Percentiles rank a stretch among this genome's conserved stretches.
These are phyloP conservation scores for Termitomyces sp. DNA, from an alignment of 768 basidiomycete genomes.

Conservation along the genomic window DNA sequence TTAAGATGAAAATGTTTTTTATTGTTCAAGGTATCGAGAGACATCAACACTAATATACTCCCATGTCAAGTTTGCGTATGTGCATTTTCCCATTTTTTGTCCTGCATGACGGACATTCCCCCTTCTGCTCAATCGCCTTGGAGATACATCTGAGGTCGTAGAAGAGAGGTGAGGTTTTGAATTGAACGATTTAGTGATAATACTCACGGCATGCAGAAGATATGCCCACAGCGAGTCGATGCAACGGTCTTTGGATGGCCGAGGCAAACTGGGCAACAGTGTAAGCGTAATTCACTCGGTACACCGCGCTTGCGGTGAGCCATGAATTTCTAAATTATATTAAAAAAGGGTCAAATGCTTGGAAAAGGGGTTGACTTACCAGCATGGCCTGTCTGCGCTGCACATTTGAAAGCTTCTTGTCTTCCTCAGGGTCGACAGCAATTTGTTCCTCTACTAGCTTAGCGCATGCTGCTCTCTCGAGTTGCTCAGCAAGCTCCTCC, in stretches of 20 bases:
- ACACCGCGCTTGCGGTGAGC: slow-evolving; percentile 6
- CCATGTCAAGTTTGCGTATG: slow-evolving; percentile 4
- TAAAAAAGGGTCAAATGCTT: neutral
- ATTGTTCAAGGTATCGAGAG: neutral
- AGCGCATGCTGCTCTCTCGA: neutral
- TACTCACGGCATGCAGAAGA: slow-evolving; percentile 9
- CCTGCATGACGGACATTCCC: slow-evolving; percentile 5
- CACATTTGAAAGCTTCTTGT: neutral
- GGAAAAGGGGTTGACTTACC: slow-evolving; percentile 5
- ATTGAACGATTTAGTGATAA: no score
- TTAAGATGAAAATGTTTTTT: neutral
- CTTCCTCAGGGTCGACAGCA: neutral
- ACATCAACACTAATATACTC: neutral
- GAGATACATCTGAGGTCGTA: neutral
- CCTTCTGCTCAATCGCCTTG: slow-evolving; percentile 2
- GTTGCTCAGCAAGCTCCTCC: slow-evolving; percentile 2
- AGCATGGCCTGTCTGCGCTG: slow-evolving; percentile 6
- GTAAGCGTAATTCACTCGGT: neutral
- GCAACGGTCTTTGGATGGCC: neutral
- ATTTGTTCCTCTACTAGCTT: slow-evolving; percentile 1
- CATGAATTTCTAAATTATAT: slow-evolving; percentile 1
- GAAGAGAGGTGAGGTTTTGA: neutral
- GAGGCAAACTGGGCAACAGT: slow-evolving; percentile 7
- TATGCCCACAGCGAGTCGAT: slow-evolving; percentile 8
- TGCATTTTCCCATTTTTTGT: neutral